phyloP scores from a whole-genome alignment of 257 asterid genomes.

The Solanum megistacrolobum region DNA sequence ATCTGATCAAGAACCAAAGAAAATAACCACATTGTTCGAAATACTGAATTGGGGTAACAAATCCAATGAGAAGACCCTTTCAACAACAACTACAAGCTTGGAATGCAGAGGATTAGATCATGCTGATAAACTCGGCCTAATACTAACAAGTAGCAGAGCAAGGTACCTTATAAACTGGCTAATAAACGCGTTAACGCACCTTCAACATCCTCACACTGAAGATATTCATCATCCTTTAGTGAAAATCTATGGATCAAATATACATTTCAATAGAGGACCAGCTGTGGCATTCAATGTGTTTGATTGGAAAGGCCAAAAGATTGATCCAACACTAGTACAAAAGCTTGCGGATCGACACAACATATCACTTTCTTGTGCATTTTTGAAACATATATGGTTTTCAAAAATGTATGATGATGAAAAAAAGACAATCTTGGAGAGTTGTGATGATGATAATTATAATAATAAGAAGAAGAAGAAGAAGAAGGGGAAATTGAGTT shows the following conservation, averaged over 20 bases:
- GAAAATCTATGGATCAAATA: conserved; percentile 56
- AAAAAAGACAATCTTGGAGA: conserved; percentile 18
- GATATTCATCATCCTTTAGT: conserved; percentile 38
- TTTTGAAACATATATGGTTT: conserved; percentile 46
- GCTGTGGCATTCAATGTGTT: conserved; percentile 59
- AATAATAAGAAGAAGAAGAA: not conserved
- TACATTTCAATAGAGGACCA: conserved; percentile 50
- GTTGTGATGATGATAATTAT: not conserved
- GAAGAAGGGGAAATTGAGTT: conserved; percentile 13
- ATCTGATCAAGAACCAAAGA: conserved; percentile 3
- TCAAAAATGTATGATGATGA: conserved; percentile 24
- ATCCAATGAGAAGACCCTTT: not conserved
- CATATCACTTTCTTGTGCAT: conserved; percentile 44
- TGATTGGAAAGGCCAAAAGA: conserved; percentile 78
- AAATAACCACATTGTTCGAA: conserved; percentile 9
- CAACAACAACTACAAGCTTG: not conserved
- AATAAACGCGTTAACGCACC: conserved; percentile 46
- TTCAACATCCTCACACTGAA: conserved; percentile 57
- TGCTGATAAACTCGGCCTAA: conserved; percentile 60
- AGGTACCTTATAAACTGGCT: conserved; percentile 58
- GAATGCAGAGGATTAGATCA: conserved; percentile 58
- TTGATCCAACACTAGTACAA: conserved; percentile 62
- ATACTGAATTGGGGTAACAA: conserved; percentile 10
- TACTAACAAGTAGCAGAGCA: conserved; percentile 47
- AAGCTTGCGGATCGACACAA: conserved; percentile 67